A percentile compares a stretch with the other conserved stretches of the same genome.
Conservation (phyloP, 495 filamentous ascomycete species). For the Umbilicaria muhlenbergii region DNA sequence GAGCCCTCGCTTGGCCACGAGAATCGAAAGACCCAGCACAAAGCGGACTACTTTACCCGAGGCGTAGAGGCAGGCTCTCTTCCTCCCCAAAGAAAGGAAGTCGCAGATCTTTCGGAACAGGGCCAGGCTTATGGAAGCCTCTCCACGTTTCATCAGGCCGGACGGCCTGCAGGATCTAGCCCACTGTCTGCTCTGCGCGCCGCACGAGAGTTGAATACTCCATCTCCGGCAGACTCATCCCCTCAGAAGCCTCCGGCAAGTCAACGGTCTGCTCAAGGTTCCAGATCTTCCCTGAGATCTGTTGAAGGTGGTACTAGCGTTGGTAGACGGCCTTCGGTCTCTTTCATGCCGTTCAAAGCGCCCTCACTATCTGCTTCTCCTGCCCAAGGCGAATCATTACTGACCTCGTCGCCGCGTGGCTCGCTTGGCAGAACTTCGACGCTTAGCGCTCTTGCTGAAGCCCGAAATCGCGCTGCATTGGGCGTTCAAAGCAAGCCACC, state of each 20-base stretch:
- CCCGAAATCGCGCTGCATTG: conserved; percentile 49
- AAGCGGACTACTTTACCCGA: conserved; percentile 19
- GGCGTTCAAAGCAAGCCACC: conserved; percentile 50
- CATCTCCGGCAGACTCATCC: conserved; percentile 42
- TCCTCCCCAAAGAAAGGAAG: conserved; percentile 31
- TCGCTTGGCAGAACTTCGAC: conserved; percentile 35
- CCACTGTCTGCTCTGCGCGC: conserved; percentile 74
- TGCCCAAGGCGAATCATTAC: conserved; percentile 34
- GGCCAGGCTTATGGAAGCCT: conserved; percentile 82
- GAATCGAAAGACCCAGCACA: conserved; percentile 14
- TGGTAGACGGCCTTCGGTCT: conserved; percentile 66
- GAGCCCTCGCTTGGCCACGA: conserved; percentile 47
- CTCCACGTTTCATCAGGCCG: conserved; percentile 81
- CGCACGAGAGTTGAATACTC: conserved; percentile 35
- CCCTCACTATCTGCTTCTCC: conserved; percentile 89
- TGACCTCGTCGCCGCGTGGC: conserved; percentile 45
- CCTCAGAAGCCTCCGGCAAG: conserved; percentile 43
- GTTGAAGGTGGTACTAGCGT: conserved; percentile 36
- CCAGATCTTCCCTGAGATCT: conserved; percentile 43
- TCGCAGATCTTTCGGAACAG: conserved; percentile 39
- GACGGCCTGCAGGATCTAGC: conserved; percentile 57
- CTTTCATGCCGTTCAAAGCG: conserved; percentile 91
- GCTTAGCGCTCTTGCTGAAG: conserved; percentile 40
- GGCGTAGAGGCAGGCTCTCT: conserved; percentile 58
- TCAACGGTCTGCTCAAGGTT: conserved; percentile 39